Evolutionary conservation across 306 rosid species (phyloP), one percentile per base, ranked within the genome.

Genomic region (Begonia peltatifolia): DNA sequence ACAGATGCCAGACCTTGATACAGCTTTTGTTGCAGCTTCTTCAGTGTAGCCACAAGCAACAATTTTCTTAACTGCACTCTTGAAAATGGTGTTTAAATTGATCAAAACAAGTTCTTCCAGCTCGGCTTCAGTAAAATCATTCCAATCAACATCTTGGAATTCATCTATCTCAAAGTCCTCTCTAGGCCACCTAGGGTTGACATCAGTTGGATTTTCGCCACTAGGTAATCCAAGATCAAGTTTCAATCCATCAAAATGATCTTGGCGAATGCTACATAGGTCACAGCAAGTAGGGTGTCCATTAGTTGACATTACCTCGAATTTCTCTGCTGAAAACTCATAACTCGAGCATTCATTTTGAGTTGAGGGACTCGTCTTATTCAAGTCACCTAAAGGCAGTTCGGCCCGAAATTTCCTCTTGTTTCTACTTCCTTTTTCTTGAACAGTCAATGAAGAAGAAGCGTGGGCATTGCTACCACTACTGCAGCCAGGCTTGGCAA

Each of bases 381-480:
- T 78, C 15, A 70, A 61, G 50, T 80, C 94, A 41, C 76, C 80
- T 61, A 65, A 57, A 16, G 90, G 90, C 13, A 84, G 90, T 76
- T 85, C 97, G 15, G 92, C 85, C 71, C 95, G 81, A 73, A 78
- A 90, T 62, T 90, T 85, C 75, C 95, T 85, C 80, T 90, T 90
- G 68, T 85, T 90, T 69, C 92, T 73, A 63, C 87, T 84, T 46
- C 84, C 93, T 72, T 84, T 82, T 53, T 89, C 95, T 76, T 79
- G 84, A 22, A 76, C 57, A 46, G 85, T 64, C 46, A 77, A 62
- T n/a, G 84, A 73, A 47, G 87, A 71, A 69, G 82, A 61, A 36
- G 68, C 68, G 41, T 77, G 87, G 64, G 67, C 71, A 67, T 62
- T 30, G 38, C 38, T 30, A 20, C 23, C 54, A 63, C 70, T 57